Evolutionary conservation across 805 yeast species (phyloP).

Genomic region (Ogataea glucozyma): DNA sequence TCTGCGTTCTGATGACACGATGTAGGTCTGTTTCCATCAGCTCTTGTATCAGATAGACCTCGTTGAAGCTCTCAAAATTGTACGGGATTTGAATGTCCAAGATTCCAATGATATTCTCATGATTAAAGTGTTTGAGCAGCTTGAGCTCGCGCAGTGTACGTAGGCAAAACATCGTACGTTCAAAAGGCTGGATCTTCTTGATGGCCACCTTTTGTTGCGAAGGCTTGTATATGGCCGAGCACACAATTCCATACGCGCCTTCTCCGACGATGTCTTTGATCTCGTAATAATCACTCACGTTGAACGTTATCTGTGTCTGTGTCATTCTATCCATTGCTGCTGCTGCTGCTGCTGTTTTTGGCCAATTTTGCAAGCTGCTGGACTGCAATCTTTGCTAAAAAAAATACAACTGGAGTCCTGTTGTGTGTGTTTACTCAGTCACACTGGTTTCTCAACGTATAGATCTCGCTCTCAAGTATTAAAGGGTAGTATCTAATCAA

Average conservation of each 20-base stretch:
- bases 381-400: not conserved
- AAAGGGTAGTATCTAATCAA: no score
- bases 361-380: constrained; percentile 2
- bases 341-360: not conserved
- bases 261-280: constrained; percentile 86
- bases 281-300: constrained; percentile 85
- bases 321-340: constrained; percentile 11
- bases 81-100: constrained; percentile 87
- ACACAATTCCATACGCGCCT: constrained; percentile 95
- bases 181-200: constrained; percentile 91
- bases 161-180: constrained; percentile 82
- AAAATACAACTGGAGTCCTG: no score
- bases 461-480: not conserved
- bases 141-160: constrained; percentile 89
- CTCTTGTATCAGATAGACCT: constrained; percentile 86
- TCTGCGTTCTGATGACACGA: constrained; percentile 78
- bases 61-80: constrained; percentile 72
- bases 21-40: constrained; percentile 87
- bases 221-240: constrained; percentile 86
- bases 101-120: constrained; percentile 88
- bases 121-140: constrained; percentile 84
- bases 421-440: constrained; percentile 1
- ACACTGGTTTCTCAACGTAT: no score
- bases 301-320: constrained; percentile 53
- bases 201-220: constrained; percentile 90